Percentiles rank a stretch among this genome's conserved stretches.
phyloP scores from a whole-genome alignment of 2,329 filamentous ascomycete genomes.

The Neofusicoccum cordaticola region DNA sequence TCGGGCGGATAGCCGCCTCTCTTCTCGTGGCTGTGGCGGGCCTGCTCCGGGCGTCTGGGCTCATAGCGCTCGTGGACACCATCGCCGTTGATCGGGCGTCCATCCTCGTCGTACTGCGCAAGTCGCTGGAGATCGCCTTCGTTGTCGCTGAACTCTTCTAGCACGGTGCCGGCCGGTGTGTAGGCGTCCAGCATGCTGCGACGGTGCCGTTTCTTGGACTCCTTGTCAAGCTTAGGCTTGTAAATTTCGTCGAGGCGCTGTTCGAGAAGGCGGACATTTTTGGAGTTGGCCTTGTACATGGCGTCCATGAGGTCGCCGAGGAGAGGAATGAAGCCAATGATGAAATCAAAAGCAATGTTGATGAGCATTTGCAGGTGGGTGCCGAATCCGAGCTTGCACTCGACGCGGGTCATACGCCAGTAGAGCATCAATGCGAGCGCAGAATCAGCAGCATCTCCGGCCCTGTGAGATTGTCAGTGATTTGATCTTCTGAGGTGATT shows the following conservation, averaged over 20 bases:
- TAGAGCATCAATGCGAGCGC: slow-evolving; percentile 70
- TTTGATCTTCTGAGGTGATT: not conserved
- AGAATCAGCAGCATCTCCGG: slow-evolving; percentile 70
- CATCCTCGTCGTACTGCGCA: slow-evolving; percentile 26
- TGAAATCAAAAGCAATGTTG: slow-evolving; percentile 73
- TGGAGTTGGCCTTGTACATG: slow-evolving; percentile 70
- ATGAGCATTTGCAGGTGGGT: slow-evolving; percentile 72
- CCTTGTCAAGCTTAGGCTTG: slow-evolving; percentile 40
- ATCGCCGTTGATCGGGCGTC: not conserved
- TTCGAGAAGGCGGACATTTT: slow-evolving; percentile 70
- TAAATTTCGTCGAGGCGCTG: slow-evolving; percentile 67
- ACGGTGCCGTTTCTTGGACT: slow-evolving; percentile 13
- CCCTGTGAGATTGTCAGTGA: slow-evolving; percentile 22
- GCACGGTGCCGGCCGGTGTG: slow-evolving; percentile 42
- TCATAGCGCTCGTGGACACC: slow-evolving; percentile 7
- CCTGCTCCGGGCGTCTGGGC: slow-evolving; percentile 4
- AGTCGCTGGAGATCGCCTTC: not conserved
- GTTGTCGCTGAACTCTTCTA: slow-evolving; percentile 45
- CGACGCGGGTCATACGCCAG: slow-evolving; percentile 45
- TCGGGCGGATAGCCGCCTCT: slow-evolving; percentile 9
- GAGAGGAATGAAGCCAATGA: slow-evolving; percentile 70
- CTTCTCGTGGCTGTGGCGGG: slow-evolving; percentile 9
- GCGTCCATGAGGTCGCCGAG: slow-evolving; percentile 74
- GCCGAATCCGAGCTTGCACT: slow-evolving; percentile 67
- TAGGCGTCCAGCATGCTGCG: slow-evolving; percentile 17